phyloP scores from a whole-genome alignment of 495 filamentous ascomycete genomes.

The Elasticomyces elasticus region DNA sequence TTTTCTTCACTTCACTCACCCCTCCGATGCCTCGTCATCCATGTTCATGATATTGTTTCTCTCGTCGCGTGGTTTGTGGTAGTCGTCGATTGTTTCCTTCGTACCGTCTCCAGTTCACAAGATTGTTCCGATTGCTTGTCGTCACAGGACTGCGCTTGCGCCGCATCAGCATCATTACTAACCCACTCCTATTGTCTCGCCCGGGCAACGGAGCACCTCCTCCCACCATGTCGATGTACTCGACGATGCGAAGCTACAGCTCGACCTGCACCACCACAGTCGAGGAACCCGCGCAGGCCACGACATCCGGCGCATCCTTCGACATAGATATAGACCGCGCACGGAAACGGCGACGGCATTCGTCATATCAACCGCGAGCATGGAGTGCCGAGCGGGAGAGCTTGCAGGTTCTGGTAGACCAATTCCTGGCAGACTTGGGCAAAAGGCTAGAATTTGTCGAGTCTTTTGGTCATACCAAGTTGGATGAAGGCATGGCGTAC shows the following conservation, averaged over 20 bases:
- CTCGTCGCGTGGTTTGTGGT: too few relatives aligned
- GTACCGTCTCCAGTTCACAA: too few relatives aligned
- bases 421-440: slow-evolving; percentile 82
- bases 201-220: background rate
- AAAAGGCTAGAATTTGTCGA: slow-evolving; percentile 80
- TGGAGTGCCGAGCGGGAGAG: slow-evolving; percentile 25
- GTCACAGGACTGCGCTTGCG: too few relatives aligned
- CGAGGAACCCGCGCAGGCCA: slow-evolving; percentile 23
- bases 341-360: slow-evolving; percentile 25
- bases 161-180: background rate
- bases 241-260: slow-evolving; percentile 2
- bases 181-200: background rate
- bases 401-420: slow-evolving; percentile 46
- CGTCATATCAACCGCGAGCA: slow-evolving; percentile 26
- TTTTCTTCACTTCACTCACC: too few relatives aligned
- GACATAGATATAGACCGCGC: slow-evolving; percentile 15
- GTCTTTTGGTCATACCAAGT: slow-evolving; percentile 68
- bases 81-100: too few relatives aligned
- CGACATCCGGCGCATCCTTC: slow-evolving; percentile 13
- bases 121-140: too few relatives aligned
- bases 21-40: too few relatives aligned
- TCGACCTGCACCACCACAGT: slow-evolving; percentile 5
- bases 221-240: slow-evolving; percentile 9
- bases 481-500: slow-evolving; percentile 70
- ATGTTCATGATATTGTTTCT: too few relatives aligned